phyloP scores from a whole-genome alignment of 208 protist genomes.

The Trypanosoma conorhini region DNA sequence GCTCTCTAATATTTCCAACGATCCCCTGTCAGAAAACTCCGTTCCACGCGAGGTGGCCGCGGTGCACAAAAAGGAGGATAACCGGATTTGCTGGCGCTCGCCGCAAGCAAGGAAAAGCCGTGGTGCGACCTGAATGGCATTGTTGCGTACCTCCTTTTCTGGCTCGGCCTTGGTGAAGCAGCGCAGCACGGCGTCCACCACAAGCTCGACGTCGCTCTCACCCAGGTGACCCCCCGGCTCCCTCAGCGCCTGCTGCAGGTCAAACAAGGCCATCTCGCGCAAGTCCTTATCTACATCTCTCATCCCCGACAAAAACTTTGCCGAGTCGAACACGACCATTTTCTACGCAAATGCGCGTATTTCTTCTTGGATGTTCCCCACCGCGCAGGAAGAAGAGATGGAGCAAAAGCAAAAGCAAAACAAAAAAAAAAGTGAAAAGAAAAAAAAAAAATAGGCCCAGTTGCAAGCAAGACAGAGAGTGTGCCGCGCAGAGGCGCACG shows the following conservation, averaged over 20 bases:
- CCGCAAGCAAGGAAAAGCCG: slow-evolving; percentile 24
- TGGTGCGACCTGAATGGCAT: slow-evolving; percentile 38
- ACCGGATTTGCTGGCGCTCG: slow-evolving; percentile 31
- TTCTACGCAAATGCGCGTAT: neutral
- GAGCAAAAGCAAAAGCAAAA: slow-evolving; percentile 17
- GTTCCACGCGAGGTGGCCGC: slow-evolving; percentile 18
- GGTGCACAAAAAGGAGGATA: slow-evolving; percentile 35
- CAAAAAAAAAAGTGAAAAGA: slow-evolving; percentile 7
- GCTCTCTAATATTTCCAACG: slow-evolving; percentile 41
- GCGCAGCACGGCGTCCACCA: slow-evolving; percentile 37
- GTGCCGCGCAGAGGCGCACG: too few relatives aligned
- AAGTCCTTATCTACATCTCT: slow-evolving; percentile 65
- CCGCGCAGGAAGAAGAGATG: too few relatives aligned
- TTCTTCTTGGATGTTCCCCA: too few relatives aligned
- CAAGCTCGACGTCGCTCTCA: slow-evolving; percentile 12
- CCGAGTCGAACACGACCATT: slow-evolving; percentile 32
- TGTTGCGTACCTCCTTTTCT: slow-evolving; percentile 34
- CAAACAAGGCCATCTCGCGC: slow-evolving; percentile 73
- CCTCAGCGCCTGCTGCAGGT: slow-evolving; percentile 45
- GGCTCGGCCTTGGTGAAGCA: slow-evolving; percentile 46
- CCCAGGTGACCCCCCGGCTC: slow-evolving; percentile 18
- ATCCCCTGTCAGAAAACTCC: slow-evolving; percentile 26
- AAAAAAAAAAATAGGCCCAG: neutral
- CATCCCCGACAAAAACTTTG: slow-evolving; percentile 46
- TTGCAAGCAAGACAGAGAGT: too few relatives aligned